phyloP scores from a whole-genome alignment of 768 basidiomycete genomes.

The Baorangia bicolor region DNA sequence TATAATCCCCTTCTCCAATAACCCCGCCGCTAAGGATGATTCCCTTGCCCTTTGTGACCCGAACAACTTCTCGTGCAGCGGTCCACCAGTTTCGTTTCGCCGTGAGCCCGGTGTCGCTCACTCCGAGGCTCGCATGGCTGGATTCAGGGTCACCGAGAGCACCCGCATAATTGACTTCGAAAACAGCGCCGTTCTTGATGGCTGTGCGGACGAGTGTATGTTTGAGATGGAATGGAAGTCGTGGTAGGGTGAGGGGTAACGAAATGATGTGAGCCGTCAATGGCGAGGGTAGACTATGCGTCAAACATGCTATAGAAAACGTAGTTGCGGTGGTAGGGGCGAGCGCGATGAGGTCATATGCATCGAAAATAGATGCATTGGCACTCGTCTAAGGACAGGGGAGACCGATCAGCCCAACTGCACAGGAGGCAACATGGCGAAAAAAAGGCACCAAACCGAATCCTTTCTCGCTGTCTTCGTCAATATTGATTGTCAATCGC shows the following conservation, averaged over 20 bases:
- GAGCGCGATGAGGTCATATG: slow-evolving; percentile 78
- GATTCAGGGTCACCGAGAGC: slow-evolving; percentile 62
- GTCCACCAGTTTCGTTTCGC: slow-evolving; percentile 87
- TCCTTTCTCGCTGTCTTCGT: slow-evolving; percentile 84
- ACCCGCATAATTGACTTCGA: slow-evolving; percentile 78
- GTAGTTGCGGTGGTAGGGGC: slow-evolving; percentile 68
- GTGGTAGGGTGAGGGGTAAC: slow-evolving; percentile 72
- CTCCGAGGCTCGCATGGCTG: slow-evolving; percentile 43
- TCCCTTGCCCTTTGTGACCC: slow-evolving; percentile 80
- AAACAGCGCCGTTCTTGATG: slow-evolving; percentile 76
- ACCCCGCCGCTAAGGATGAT: slow-evolving; percentile 72
- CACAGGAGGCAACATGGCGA: not conserved
- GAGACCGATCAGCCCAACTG: not conserved
- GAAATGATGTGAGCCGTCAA: slow-evolving; percentile 81
- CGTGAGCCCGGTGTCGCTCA: slow-evolving; percentile 48
- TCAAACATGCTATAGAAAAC: slow-evolving; percentile 78
- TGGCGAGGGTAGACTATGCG: slow-evolving; percentile 71
- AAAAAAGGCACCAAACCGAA: slow-evolving; percentile 63
- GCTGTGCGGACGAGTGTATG: slow-evolving; percentile 82
- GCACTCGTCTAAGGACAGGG: slow-evolving; percentile 57
- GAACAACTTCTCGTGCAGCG: slow-evolving; percentile 67
- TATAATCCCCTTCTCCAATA: slow-evolving; percentile 55
- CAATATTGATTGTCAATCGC: slow-evolving; percentile 75
- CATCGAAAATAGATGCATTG: slow-evolving; percentile 57
- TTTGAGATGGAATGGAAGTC: slow-evolving; percentile 78